Conservation (phyloP, 805 yeast genomes). For the Myxozyma melibiosi region DNA sequence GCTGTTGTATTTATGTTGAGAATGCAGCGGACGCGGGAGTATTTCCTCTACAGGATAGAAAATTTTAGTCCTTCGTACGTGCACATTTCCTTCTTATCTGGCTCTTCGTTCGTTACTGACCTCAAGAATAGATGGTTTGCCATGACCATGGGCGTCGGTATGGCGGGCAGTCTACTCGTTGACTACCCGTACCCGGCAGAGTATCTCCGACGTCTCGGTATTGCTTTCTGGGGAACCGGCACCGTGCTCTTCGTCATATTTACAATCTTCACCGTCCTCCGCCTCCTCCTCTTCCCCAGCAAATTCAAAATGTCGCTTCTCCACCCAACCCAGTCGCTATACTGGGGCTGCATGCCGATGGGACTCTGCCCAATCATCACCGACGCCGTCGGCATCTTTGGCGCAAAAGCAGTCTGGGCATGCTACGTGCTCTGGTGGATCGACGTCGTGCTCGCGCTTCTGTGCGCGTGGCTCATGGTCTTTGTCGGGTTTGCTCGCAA, state of each 20-base stretch:
- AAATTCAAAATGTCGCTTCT: slow-evolving; percentile 41
- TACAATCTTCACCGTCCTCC: slow-evolving; percentile 48
- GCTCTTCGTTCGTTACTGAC: neutral
- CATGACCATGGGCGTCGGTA: slow-evolving; percentile 85
- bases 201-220: slow-evolving; percentile 62
- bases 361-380: slow-evolving; percentile 69
- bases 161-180: slow-evolving; percentile 61
- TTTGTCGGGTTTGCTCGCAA: slow-evolving; percentile 51
- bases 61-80: slow-evolving; percentile 37
- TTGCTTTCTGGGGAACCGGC: slow-evolving; percentile 64
- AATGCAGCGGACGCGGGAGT: neutral
- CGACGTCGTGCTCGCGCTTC: slow-evolving; percentile 55
- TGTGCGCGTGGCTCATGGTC: slow-evolving; percentile 64
- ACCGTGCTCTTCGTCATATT: slow-evolving; percentile 48
- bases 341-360: slow-evolving; percentile 81
- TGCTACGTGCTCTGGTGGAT: slow-evolving; percentile 78
- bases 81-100: neutral
- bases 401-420: slow-evolving; percentile 48
- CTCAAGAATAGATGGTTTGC: slow-evolving; percentile 55
- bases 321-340: slow-evolving; percentile 56
- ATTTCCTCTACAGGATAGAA: slow-evolving; percentile 32
- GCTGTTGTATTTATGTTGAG: neutral
- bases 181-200: slow-evolving; percentile 64
- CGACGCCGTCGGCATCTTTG: slow-evolving; percentile 53
- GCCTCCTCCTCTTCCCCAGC: slow-evolving; percentile 47